Base-by-base conservation (phyloP, 345 rosid species). In the Turnera subulata region DNA sequence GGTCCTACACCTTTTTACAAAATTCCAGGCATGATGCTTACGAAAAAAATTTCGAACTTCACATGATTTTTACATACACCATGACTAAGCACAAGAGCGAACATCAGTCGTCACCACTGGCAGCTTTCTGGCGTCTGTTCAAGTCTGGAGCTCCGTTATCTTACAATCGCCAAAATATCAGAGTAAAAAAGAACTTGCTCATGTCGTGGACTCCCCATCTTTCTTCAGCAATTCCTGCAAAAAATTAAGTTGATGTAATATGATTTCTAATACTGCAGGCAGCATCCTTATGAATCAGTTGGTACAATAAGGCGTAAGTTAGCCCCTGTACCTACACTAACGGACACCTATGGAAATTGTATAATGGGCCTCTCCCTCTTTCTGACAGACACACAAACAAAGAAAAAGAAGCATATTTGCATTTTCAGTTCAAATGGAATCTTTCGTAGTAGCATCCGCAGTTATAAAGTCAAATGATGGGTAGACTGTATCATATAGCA, bases 201-300 rank as follows among this genome's bases (percentile, higher is more conserved):
- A 59, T 16, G 49, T 22, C 35, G 58, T 45, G 29, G 46, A 8
- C 52, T 53, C 64, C 29, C 54, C 58, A 10, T 66, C 70, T 22
- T 17, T 46, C 39, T 48, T 59, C 15, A 66, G 64, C 48, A 66
- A 53, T 35, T 66, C 70, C 70, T 66, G 53, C 55, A 45, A 11
- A 29, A 29, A 29, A 29, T 29, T 8, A 29, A 8, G 35, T 8
- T 3, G 35, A 29, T 29, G 35, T 29, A 3, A 29, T 29, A 29
- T 3, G 35, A 29, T 29, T 29, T 29, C 35, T 29, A 29, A 3
- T 29, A 29, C 35, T 12, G 2, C 3, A 40, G 2, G n/a, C 32
- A 23, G 13, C 47, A 46, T 23, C 29, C 0, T 2, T 1, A 12
- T 35, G 11, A 35, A 5, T 35, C 6, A 35, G 11, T 35, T 35